phyloP scores from a whole-genome alignment of 1,139 yeast genomes.

The Blastobotrys persicus region DNA sequence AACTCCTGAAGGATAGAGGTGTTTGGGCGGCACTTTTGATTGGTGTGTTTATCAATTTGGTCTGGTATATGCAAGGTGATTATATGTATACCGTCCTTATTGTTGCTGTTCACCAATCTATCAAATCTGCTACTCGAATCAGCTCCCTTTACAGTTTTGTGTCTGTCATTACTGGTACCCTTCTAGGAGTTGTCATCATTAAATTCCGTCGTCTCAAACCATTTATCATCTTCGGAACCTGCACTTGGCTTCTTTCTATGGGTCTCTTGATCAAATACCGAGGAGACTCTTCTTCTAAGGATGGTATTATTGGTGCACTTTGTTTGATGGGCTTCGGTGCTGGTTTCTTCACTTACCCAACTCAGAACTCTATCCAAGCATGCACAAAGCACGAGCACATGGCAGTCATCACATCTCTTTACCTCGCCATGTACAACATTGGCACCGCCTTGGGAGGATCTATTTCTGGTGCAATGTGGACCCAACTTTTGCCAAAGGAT shows the following conservation, averaged over 20 bases:
- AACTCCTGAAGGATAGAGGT: constrained; percentile 61
- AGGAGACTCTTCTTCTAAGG: constrained; percentile 48
- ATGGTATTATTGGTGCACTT: constrained; percentile 66
- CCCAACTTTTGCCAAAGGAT: constrained; percentile 41
- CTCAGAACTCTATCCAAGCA: constrained; percentile 63
- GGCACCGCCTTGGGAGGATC: constrained; percentile 49
- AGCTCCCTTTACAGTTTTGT: constrained; percentile 62
- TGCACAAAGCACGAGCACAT: constrained; percentile 53
- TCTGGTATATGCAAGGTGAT: constrained; percentile 68
- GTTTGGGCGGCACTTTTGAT: constrained; percentile 61
- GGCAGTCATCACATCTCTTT: constrained; percentile 46
- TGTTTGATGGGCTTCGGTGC: constrained; percentile 71
- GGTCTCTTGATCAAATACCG: constrained; percentile 60
- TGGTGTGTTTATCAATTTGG: constrained; percentile 54
- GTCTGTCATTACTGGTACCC: constrained; percentile 58
- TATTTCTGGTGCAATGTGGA: constrained; percentile 51
- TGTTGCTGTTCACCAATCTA: constrained; percentile 59
- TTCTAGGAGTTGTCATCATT: constrained; percentile 53
- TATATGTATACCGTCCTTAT: constrained; percentile 61
- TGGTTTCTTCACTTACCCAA: constrained; percentile 66
- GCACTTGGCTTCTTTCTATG: constrained; percentile 54
- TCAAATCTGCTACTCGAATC: constrained; percentile 64
- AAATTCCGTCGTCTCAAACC: constrained; percentile 53
- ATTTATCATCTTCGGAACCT: constrained; percentile 57
- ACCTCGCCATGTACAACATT: constrained; percentile 43